Evolutionary conservation across 2,329 filamentous ascomycete genomes (phyloP).

Genomic region (Coleophoma cylindrospora): DNA sequence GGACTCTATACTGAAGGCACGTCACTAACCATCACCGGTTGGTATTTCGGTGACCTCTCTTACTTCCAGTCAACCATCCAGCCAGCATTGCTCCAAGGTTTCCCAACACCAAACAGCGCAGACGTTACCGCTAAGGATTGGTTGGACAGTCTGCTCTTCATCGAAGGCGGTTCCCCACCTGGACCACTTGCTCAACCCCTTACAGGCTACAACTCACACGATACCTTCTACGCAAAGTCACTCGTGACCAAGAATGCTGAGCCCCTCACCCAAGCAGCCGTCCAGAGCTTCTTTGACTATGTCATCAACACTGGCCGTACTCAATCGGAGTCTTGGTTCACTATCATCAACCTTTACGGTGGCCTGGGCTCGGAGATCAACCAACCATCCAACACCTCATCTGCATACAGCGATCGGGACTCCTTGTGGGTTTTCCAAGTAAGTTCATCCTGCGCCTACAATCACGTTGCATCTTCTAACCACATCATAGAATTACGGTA

Average conservation of each 20-base stretch:
- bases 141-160: not conserved
- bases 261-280: conserved; percentile 5
- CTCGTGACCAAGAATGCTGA: conserved; percentile 2
- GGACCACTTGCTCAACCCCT: not conserved
- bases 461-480: not conserved
- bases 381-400: not conserved
- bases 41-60: not conserved
- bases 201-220: not conserved
- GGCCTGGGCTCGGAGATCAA: conserved; percentile 11
- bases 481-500: conserved; percentile 9
- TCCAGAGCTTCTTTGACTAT: conserved; percentile 6
- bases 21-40: not conserved
- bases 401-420: conserved; percentile 13
- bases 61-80: not conserved
- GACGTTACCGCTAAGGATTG: not conserved
- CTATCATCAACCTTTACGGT: conserved; percentile 19
- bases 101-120: not conserved
- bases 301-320: conserved; percentile 1
- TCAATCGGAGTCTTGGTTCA: conserved; percentile 11
- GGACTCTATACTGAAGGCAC: not conserved
- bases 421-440: conserved; percentile 15
- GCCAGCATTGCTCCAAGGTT: not conserved
- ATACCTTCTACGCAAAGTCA: conserved; percentile 1
- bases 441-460: not conserved
- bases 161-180: not conserved